Percentiles rank a stretch among this genome's conserved stretches.
Conservation (phyloP, 352 stramenopile genomes). For the Pythium myriotylum region DNA sequence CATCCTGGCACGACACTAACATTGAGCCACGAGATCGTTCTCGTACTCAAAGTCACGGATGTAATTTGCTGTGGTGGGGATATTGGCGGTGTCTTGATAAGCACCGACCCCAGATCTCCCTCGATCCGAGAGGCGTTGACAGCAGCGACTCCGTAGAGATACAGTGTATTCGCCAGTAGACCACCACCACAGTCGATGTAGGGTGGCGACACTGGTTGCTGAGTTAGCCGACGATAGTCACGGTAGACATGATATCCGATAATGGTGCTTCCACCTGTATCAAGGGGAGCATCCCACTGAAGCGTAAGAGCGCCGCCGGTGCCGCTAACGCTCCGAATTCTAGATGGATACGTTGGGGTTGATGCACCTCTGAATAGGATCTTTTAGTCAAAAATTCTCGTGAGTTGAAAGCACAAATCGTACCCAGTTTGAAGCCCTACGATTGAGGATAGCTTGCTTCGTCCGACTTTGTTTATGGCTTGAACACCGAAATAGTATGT, state of each 20-base stretch:
- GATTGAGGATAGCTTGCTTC: constrained; percentile 34
- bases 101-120: constrained; percentile 36
- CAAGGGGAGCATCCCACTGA: constrained; percentile 44
- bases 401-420: not conserved
- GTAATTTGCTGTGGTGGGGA: constrained; percentile 33
- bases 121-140: constrained; percentile 40
- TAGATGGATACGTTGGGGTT: constrained; percentile 34
- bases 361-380: constrained; percentile 35
- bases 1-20: constrained; percentile 38
- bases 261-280: constrained; percentile 33
- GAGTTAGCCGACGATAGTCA: constrained; percentile 46
- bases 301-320: constrained; percentile 51
- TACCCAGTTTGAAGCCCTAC: constrained; percentile 44
- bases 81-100: constrained; percentile 32
- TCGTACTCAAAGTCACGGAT: constrained; percentile 21
- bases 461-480: constrained; percentile 45
- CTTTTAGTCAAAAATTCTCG: not conserved
- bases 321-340: constrained; percentile 27
- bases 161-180: constrained; percentile 36
- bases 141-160: constrained; percentile 52
- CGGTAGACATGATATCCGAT: constrained; percentile 64
- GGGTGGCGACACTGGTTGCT: constrained; percentile 32
- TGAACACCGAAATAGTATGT: constrained; percentile 58
- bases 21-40: constrained; percentile 37
- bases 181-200: constrained; percentile 45